A percentile compares a stretch with the other conserved stretches of the same genome.
Evolutionary conservation across 495 filamentous ascomycete species (phyloP).

Genomic region (Parmelia sp.): DNA sequence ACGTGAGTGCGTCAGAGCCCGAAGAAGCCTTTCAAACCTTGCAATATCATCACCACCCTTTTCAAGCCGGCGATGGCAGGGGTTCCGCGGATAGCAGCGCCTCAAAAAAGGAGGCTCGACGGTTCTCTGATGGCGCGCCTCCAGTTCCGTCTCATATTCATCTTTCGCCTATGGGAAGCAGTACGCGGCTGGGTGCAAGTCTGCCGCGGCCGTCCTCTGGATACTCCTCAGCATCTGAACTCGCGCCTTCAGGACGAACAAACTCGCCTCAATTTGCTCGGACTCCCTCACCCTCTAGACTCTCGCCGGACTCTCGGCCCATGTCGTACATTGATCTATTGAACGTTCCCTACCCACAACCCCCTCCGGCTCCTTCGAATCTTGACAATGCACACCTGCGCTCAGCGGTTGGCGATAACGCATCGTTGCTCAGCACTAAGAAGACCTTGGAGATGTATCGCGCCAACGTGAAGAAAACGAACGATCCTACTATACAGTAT

Average conservation of each 20-base stretch:
- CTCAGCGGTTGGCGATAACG: conserved; percentile 74
- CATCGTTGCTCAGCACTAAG: conserved; percentile 78
- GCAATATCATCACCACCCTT: conserved; percentile 46
- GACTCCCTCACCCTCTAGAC: conserved; percentile 49
- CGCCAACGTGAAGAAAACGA: conserved; percentile 92
- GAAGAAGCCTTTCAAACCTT: conserved; percentile 35
- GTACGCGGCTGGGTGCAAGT: conserved; percentile 10
- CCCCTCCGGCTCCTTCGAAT: conserved; percentile 63
- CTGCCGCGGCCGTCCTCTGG: conserved; percentile 61
- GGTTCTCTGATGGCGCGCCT: conserved; percentile 8
- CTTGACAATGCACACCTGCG: conserved; percentile 74
- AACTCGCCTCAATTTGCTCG: conserved; percentile 49
- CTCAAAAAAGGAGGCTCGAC: conserved; percentile 1
- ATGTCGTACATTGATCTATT: conserved; percentile 81
- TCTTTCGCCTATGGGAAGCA: conserved; percentile 2
- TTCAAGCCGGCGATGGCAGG: conserved; percentile 27
- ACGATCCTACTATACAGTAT: conserved; percentile 80
- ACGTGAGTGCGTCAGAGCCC: neutral
- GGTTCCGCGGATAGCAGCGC: conserved; percentile 6
- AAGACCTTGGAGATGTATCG: conserved; percentile 97
- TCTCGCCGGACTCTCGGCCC: conserved; percentile 70
- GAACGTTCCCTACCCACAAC: conserved; percentile 83
- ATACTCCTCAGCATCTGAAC: conserved; percentile 66
- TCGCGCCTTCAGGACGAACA: conserved; percentile 53
- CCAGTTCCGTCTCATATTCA: conserved; percentile 10